Evolutionary conservation across 257 asterid genomes (phyloP), one percentile per base, ranked within the genome.

Genomic region (Fraxinus americana): DNA sequence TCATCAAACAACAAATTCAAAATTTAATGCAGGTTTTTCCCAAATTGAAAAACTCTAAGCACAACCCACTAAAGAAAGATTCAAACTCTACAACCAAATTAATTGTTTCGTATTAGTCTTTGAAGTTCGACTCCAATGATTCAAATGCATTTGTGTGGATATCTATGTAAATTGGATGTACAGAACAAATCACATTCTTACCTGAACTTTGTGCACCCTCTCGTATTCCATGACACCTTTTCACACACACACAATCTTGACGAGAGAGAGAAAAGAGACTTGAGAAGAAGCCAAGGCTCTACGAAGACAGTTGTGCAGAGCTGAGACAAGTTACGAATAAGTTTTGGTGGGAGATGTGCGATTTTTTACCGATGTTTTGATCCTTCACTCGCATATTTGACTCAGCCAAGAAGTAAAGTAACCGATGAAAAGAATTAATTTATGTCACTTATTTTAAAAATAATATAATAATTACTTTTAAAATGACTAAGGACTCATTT

Each of bases 181-280:
- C 27, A 67, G 39, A 2, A 45, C 19, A 29, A 68, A 36, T 25
- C 35, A 57, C 65, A 76, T 45, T 39, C 34, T 61, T 82, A 90
- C 98, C 99, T 92, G 98, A 81, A 79, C 86, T 83, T 94, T 94
- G 92, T 92, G 95, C 88, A 94, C 91, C 92, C 98, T 86, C 82
- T 91, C 97, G 94, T 94, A 94, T 86, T 94, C 99, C 99, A 94
- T 94, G 43, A 54, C 93, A 88, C 85, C 79, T 85, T 78, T 54
- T 10, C 66, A 35, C 38, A 67, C 54, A 41, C 32, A 38, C 71
- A 67, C 7, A 10, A 63, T 23, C 32, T 25, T 25, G 35, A 1
- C 25, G 34, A 63, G 69, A 61, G 68, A 61, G 34, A 7, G 9
- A 1, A 2, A 1, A 16, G 9, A 54, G 27, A 19, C 9, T 2